Conservation (phyloP, 2,329 filamentous ascomycete species). For the Grosmannia serpens region DNA sequence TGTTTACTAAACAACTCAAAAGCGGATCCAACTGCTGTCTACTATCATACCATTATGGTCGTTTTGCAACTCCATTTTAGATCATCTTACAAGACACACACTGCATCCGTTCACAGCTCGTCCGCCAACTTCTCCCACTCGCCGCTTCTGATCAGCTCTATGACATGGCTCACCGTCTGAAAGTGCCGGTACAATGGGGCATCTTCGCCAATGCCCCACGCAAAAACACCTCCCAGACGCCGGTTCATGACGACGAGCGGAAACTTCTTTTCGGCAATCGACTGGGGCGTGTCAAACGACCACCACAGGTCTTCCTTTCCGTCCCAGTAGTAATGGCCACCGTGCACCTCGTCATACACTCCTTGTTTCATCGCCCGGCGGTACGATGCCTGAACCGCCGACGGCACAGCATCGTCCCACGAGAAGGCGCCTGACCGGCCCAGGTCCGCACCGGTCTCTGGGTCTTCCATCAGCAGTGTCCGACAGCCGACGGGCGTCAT, state of each 20-base stretch:
- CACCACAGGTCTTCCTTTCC: conserved; percentile 49
- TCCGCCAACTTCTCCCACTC: conserved; percentile 7
- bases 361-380: conserved; percentile 39
- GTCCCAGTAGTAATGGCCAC: conserved; percentile 62
- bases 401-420: conserved; percentile 43
- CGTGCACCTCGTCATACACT: conserved; percentile 41
- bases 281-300: conserved; percentile 57
- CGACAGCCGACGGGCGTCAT: conserved; percentile 42
- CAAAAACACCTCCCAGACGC: conserved; percentile 58
- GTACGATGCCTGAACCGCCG: conserved; percentile 46
- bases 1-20: too few relatives aligned
- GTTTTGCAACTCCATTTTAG: too few relatives aligned
- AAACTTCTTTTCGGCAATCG: conserved; percentile 49
- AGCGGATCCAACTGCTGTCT: too few relatives aligned
- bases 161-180: conserved; percentile 18
- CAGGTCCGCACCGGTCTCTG: conserved; percentile 46
- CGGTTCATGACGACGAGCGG: conserved; percentile 42
- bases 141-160: conserved; percentile 9
- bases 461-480: conserved; percentile 46
- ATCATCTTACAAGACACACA: too few relatives aligned
- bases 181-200: conserved; percentile 31
- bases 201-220: conserved; percentile 65
- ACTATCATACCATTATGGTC: too few relatives aligned
- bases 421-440: conserved; percentile 43
- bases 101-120: conserved; percentile 13